Evolutionary conservation across 352 stramenopile genomes (phyloP).

Genomic region (Achlya hypogyna): DNA sequence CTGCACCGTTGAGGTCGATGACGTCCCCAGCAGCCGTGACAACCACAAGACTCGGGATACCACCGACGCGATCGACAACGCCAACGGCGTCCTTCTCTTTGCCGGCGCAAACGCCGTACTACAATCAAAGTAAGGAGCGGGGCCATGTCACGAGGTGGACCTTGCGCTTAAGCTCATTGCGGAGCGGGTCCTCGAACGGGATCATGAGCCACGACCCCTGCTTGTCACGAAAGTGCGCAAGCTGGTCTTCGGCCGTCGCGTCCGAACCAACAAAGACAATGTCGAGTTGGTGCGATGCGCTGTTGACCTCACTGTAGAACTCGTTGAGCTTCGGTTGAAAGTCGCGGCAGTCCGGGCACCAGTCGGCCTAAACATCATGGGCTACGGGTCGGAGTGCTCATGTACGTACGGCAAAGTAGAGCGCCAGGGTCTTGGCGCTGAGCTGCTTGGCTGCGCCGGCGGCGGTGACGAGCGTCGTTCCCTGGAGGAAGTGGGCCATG

Average conservation of each 20-base stretch:
- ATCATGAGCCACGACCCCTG: conserved; percentile 70
- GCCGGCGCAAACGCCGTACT: conserved; percentile 62
- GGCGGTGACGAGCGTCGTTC: conserved; percentile 2
- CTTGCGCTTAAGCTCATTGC: conserved; percentile 68
- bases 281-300: conserved; percentile 35
- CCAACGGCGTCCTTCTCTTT: conserved; percentile 50
- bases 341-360: conserved; percentile 70
- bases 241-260: conserved; percentile 40
- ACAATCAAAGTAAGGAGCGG: neutral
- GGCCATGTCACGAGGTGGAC: conserved; percentile 19
- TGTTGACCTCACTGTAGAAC: conserved; percentile 53
- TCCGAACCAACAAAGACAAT: conserved; percentile 78
- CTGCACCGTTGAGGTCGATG: conserved; percentile 51
- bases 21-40: conserved; percentile 49
- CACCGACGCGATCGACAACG: conserved; percentile 49
- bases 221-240: conserved; percentile 56
- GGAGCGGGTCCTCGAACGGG: conserved; percentile 49
- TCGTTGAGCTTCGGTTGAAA: conserved; percentile 71
- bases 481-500: conserved; percentile 15
- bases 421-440: conserved; percentile 45
- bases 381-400: neutral
- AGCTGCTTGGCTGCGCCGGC: neutral
- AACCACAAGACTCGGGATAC: conserved; percentile 70
- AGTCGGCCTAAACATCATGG: conserved; percentile 46
- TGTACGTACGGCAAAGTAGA: conserved; percentile 62